Percentiles rank a stretch among this genome's conserved stretches.
These are phyloP conservation scores for Apiospora arundinis DNA, from an alignment of 2,329 filamentous ascomycete species.

Conservation along the genomic window DNA sequence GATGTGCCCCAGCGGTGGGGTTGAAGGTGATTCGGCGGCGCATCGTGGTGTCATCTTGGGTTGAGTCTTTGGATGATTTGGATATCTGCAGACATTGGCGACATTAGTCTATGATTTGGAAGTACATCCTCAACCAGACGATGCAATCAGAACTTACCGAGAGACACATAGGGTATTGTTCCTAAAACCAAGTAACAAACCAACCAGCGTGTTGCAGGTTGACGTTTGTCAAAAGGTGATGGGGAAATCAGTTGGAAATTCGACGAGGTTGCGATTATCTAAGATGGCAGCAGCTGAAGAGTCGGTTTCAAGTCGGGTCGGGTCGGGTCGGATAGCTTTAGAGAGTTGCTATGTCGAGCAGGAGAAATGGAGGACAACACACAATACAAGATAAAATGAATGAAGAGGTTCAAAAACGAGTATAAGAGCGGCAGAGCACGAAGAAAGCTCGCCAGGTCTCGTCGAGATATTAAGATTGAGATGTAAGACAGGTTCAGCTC, in stretches of 20 bases:
- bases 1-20: slow-evolving; percentile 36
- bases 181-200: neutral
- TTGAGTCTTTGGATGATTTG: slow-evolving; percentile 5
- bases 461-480: slow-evolving; percentile 17
- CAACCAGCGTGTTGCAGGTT: neutral
- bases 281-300: neutral
- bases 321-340: neutral
- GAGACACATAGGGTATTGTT: neutral
- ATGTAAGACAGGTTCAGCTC: slow-evolving; percentile 19
- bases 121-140: neutral
- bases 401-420: neutral
- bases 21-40: slow-evolving; percentile 38
- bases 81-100: neutral
- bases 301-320: neutral
- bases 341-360: neutral
- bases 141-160: neutral
- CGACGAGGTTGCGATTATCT: neutral
- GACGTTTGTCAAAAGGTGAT: neutral
- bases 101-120: neutral
- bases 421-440: slow-evolving; percentile 2
- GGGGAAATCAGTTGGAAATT: neutral
- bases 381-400: neutral
- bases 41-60: slow-evolving; percentile 25
- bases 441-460: slow-evolving; percentile 14
- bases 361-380: neutral